Base-by-base conservation (phyloP, 305 asterid species). In the Coffea humblotiana region DNA sequence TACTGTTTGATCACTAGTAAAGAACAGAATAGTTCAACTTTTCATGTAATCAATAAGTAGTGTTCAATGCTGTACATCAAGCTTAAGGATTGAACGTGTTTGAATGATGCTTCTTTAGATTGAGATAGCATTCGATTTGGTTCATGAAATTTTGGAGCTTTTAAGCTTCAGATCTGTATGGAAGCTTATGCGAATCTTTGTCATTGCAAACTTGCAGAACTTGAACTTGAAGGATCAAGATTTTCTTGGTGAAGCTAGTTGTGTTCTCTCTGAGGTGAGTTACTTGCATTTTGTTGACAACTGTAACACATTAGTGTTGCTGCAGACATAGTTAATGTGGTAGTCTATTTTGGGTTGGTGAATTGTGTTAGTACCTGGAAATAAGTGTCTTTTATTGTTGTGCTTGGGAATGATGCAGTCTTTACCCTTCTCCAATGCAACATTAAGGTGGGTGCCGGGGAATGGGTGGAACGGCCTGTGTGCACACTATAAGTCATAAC, bases 181-280 rank as follows among this genome's bases (percentile, higher is more conserved):
- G 72, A 77, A 43, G 69, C n/a, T 84, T 83, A 37, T 78, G 51
- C 74, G 52, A 77, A 71, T 43, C 40, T n/a, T 54, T 61, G 66
- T 56, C 76, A 8, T 76, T 71, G 35, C 74, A 74, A 79, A 60
- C 61, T 85, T 89, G 82, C 90, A 91, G 97, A 84, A 37, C 72
- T 89, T 94, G 85, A 87, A 89, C 73, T 82, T 91, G 81, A 79
- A 90, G 64, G 93, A 90, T 84, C 98, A 94, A 89, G 98, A 94
- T 86, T 94, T 88, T 83, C 95, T 92, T 45, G 97, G 98, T 77
- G 97, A 94, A 94, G 88, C 89, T 77, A 91, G 80, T 51, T 92
- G 96, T 87, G 90, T 76, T 83, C 90, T 94, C 81, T 91, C 97
- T 74, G 91, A 94, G 93, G 97, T 91, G 76, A 78, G 89, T 78